Base-by-base conservation (phyloP, 176 grass and related monocot species). In the Puccinellia tenuiflora region DNA sequence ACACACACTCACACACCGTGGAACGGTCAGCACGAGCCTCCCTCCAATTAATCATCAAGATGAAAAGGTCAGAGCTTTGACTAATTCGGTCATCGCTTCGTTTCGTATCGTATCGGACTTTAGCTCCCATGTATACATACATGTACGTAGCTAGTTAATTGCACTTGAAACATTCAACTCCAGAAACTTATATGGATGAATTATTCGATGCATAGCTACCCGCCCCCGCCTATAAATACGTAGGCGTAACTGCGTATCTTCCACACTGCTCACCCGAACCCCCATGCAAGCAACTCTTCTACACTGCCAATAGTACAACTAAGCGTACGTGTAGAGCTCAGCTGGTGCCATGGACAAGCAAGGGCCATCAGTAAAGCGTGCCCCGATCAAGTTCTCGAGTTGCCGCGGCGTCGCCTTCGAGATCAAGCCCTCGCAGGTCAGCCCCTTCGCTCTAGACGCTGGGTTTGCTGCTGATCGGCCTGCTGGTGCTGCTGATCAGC, bases 381-480 rank as follows among this genome's bases (percentile, higher is more conserved):
- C 62, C 33, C 15, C 63, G 7, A 35, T 68, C 12, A 90, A 87
- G 71, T 94, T 90, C 85, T 88, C 90, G 0, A 94, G 92, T 73
- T 94, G 92, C 54, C 87, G 90, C 6, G 85, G 90, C 60, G 85
- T 94, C 25, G 76, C 92, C 28, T 94, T 92, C 68, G 87, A 94
- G 85, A 84, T 69, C 30, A 92, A 87, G 64, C 71, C 81, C 38
- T 82, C 72, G 2, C 61, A 65, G 22, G 79, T 42, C 2, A 66
- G 53, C 55, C 81, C 86, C 1, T 86, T 38, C 9, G 53, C 65
- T 51, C 45, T 74, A 48, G 53, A 62, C 20, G 18, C 25, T n/a
- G n/a, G n/a, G n/a, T n/a, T n/a, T 18, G n/a, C 22, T 39, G 38
- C 39, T 5, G 62, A n/a, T n/a, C 0, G 5, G 74, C 30, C 26